Evolutionary conservation across 352 stramenopile species (phyloP), one percentile per base, ranked within the genome.

Genomic region (Pythium chondricola): DNA sequence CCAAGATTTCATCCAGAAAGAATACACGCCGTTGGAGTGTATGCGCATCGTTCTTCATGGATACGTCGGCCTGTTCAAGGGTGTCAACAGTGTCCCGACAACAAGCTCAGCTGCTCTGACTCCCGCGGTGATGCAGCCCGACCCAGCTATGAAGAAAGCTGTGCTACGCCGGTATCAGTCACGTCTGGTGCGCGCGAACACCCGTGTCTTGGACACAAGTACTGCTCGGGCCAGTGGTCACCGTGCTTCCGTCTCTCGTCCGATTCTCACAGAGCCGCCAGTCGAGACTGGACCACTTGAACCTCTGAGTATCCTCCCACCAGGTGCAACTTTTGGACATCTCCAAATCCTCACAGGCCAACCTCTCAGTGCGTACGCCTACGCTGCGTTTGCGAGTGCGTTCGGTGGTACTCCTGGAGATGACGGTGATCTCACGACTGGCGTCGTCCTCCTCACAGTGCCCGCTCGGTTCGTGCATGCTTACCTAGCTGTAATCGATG

Each of bases 51-150:
- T 82, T 6, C 52, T 82, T 16, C 67, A 71, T 27, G 70, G 70
- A 9, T 68, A 72, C 43, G 46, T 82, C 18, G 65, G 58, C 18
- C 50, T 70, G 2, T 82, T 82, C 30, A 68, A 73, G 51, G 66
- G 27, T 33, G 29, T 13, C n/a, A n/a, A n/a, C n/a, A n/a, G n/a
- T n/a, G n/a, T n/a, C n/a, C n/a, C n/a, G 8, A 8, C 29, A 13
- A 13, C 29, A n/a, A 36, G 47, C 8, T 18, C 35, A 44, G 30
- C 18, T 22, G 35, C 7, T 18, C 35, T 18, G 35, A 27, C 37
- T 39, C 8, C 6, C 4, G 9, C 16, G 14, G 6, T 5, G 6
- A 48, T 21, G 40, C 2, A 42, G 2, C 7, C 43, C 14, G 24
- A 43, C 22, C n/a, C 32, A 26, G 29, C 13, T 11, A 24, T 16